These are phyloP conservation scores for Dactylonectria estremocensis DNA, from an alignment of 2,329 filamentous ascomycete species.

Conservation along the genomic window DNA sequence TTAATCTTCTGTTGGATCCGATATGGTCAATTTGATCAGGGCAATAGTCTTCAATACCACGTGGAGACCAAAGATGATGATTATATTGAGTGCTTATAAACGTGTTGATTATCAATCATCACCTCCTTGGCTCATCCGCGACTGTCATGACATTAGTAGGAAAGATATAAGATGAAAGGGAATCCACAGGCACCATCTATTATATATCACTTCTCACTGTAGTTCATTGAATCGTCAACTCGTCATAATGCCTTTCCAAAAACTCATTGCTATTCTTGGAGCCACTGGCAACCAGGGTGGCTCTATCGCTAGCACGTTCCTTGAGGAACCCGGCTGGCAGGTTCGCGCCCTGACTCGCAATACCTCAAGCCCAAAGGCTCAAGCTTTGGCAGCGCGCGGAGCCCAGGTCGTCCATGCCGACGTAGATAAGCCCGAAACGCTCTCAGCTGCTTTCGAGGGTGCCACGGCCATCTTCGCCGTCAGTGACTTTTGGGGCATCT, in stretches of 20 bases:
- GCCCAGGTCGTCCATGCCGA: slow-evolving; percentile 45
- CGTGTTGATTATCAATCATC: not conserved
- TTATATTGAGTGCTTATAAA: no score
- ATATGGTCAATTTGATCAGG: no score
- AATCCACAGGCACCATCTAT: no score
- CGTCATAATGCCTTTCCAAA: no score
- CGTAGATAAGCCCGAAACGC: slow-evolving; percentile 32
- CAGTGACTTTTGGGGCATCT: slow-evolving; percentile 49
- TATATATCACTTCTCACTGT: no score
- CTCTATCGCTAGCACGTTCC: slow-evolving; percentile 22
- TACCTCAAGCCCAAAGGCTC: slow-evolving; percentile 33
- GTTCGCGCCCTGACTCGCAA: slow-evolving; percentile 48
- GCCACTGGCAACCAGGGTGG: slow-evolving; percentile 42
- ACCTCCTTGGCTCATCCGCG: not conserved
- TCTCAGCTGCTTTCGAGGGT: slow-evolving; percentile 42
- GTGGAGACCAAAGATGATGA: not conserved
- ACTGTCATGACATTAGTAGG: not conserved
- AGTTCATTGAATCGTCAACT: no score
- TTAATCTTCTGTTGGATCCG: not conserved
- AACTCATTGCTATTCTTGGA: slow-evolving; percentile 35
- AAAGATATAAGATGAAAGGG: not conserved
- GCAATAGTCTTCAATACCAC: not conserved
- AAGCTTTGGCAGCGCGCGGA: slow-evolving; percentile 35
- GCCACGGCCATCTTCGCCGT: slow-evolving; percentile 48
- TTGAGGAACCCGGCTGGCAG: slow-evolving; percentile 36